Conservation (phyloP, 495 filamentous ascomycete genomes). For the Letharia columbiana region DNA sequence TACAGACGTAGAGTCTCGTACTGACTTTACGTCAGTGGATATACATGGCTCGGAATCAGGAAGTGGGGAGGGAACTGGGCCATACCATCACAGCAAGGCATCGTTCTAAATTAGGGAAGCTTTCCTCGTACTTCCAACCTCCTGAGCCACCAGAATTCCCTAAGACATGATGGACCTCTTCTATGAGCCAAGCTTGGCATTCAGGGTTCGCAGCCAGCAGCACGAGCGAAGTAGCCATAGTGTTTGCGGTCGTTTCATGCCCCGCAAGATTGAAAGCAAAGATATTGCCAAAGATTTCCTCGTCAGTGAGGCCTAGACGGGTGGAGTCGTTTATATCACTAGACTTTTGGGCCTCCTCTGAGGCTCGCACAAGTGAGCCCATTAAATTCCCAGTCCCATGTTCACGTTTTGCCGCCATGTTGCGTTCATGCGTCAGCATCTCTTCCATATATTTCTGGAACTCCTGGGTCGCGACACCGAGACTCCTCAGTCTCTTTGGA, state of each 20-base stretch:
- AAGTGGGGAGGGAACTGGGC: background rate
- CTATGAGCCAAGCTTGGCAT: slow-evolving; percentile 41
- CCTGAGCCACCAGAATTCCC: slow-evolving; percentile 21
- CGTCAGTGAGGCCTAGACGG: slow-evolving; percentile 30
- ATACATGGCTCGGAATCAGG: background rate
- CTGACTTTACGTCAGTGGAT: slow-evolving; percentile 18
- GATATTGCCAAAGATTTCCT: slow-evolving; percentile 46
- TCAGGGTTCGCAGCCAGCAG: slow-evolving; percentile 41
- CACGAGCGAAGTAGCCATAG: slow-evolving; percentile 40
- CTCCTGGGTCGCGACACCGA: slow-evolving; percentile 29
- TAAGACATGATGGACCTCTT: slow-evolving; percentile 33
- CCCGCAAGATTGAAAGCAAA: slow-evolving; percentile 49
- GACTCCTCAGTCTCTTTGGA: slow-evolving; percentile 20
- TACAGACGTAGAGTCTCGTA: slow-evolving; percentile 47
- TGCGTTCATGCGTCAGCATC: slow-evolving; percentile 23
- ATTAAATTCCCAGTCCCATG: slow-evolving; percentile 31
- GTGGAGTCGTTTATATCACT: background rate
- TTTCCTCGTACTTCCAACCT: slow-evolving; percentile 24
- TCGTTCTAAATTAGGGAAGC: slow-evolving; percentile 22
- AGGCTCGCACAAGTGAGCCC: slow-evolving; percentile 33
- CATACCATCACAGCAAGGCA: slow-evolving; percentile 24
- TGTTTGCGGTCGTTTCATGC: slow-evolving; percentile 47
- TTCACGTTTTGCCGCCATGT: slow-evolving; percentile 12
- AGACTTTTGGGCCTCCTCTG: slow-evolving; percentile 26
- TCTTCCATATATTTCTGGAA: slow-evolving; percentile 29